A percentile compares a stretch with the other conserved stretches of the same genome.
These are phyloP conservation scores for Pyrrhoderma lamaoense DNA, from an alignment of 1,284 basidiomycete genomes.

Conservation along the genomic window DNA sequence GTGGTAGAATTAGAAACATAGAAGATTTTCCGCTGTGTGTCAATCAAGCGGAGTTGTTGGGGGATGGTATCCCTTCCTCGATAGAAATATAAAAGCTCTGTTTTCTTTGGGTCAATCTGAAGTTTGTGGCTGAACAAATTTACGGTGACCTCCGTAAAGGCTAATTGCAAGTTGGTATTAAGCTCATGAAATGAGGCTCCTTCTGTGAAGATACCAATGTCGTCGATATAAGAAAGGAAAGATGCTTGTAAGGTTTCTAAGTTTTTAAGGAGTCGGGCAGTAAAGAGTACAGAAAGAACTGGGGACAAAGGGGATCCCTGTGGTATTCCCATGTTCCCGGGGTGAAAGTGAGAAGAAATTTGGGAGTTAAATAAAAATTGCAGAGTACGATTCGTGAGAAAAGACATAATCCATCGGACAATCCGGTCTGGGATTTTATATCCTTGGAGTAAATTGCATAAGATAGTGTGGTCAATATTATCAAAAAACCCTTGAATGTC, in stretches of 20 bases:
- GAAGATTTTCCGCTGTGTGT: too few species aligned
- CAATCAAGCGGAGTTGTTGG: too few species aligned
- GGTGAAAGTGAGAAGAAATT: constrained; percentile 20
- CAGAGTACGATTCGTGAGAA: not conserved
- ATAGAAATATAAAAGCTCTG: not conserved
- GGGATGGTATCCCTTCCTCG: not conserved
- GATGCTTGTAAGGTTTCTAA: not conserved
- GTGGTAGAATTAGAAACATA: not conserved
- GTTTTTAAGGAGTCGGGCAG: too few species aligned
- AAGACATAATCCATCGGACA: not conserved
- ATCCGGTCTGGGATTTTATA: not conserved
- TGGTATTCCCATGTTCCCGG: not conserved
- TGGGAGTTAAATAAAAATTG: not conserved
- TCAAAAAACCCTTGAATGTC: not conserved
- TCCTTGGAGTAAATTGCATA: not conserved
- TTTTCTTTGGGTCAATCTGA: not conserved
- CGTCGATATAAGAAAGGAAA: not conserved
- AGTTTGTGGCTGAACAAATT: not conserved
- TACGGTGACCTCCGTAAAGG: too few species aligned
- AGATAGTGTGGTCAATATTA: not conserved
- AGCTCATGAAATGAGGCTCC: too few species aligned
- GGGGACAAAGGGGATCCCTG: not conserved
- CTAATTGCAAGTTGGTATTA: too few species aligned
- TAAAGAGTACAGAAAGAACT: not conserved
- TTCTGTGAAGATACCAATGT: not conserved